These are phyloP conservation scores for Rhizopus sp. DNA, from an alignment of 371 early-diverging fungal species.

Conservation along the genomic window DNA sequence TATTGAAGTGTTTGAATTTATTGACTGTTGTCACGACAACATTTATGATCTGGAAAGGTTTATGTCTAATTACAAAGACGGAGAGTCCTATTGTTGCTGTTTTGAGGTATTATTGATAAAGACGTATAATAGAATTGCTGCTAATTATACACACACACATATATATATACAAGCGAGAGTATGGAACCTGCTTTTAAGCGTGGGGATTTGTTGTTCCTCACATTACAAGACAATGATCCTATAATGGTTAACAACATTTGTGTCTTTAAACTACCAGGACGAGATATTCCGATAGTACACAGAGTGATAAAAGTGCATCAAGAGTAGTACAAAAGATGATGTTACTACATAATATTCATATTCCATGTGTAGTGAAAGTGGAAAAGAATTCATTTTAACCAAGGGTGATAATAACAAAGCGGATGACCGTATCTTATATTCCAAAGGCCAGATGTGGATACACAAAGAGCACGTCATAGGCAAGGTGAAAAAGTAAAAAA, in stretches of 20 bases:
- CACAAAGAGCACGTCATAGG: constrained; percentile 86
- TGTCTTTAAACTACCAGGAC: constrained; percentile 93
- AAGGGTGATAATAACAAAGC: constrained; percentile 98
- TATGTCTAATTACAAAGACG: constrained; percentile 84
- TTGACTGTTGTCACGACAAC: constrained; percentile 86
- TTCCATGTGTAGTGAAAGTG: constrained; percentile 50
- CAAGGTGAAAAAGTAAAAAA: constrained; percentile 75
- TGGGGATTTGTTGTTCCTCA: constrained; percentile 96
- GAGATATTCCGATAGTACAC: constrained; percentile 98
- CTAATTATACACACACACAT: not conserved
- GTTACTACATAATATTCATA: constrained; percentile 15
- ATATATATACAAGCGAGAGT: constrained; percentile 75
- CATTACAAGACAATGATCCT: constrained; percentile 65
- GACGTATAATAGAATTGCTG: not conserved
- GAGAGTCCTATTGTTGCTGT: constrained; percentile 99
- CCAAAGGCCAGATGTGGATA: constrained; percentile 89
- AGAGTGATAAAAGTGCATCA: constrained; percentile 91
- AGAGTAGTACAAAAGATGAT: constrained; percentile 45
- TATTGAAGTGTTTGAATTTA: constrained; percentile 78
- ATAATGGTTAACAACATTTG: constrained; percentile 92
- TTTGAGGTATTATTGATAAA: constrained; percentile 57
- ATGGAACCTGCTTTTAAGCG: constrained; percentile 99
- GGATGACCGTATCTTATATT: constrained; percentile 95
- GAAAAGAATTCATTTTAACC: constrained; percentile 86
- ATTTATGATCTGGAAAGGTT: constrained; percentile 96